Percentiles rank a stretch among this genome's conserved stretches.
Evolutionary conservation across 2,329 filamentous ascomycete genomes (phyloP).

Genomic region (Alternaria solani): DNA sequence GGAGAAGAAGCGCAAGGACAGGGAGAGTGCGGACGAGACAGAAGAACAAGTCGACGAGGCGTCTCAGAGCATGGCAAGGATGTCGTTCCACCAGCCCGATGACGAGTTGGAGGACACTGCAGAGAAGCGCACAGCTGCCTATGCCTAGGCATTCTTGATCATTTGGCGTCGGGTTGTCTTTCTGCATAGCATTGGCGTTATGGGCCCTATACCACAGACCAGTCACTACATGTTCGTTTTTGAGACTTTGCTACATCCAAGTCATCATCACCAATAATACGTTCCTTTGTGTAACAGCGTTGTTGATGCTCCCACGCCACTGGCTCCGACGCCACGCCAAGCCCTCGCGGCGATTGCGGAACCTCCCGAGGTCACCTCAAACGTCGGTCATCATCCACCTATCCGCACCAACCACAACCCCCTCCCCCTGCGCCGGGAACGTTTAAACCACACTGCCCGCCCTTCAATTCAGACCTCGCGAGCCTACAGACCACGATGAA

Average conservation of each 20-base stretch:
- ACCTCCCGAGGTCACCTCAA: constrained; percentile 3
- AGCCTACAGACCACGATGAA: constrained; percentile 32
- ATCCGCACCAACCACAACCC: constrained; percentile 8
- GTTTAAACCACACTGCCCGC: constrained; percentile 1
- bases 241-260: background rate
- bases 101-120: constrained; percentile 32
- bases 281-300: background rate
- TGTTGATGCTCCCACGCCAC: constrained; percentile 5
- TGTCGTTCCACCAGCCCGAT: constrained; percentile 28
- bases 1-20: constrained; percentile 41
- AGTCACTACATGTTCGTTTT: background rate
- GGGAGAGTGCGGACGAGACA: constrained; percentile 34
- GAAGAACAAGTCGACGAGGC: constrained; percentile 27
- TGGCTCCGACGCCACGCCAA: constrained; percentile 24
- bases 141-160: constrained; percentile 19
- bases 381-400: constrained; percentile 14
- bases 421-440: constrained; percentile 8
- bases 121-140: constrained; percentile 20
- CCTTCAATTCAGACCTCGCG: background rate
- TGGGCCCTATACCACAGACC: constrained; percentile 1
- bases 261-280: background rate
- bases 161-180: background rate
- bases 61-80: constrained; percentile 24
- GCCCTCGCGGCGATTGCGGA: constrained; percentile 13
- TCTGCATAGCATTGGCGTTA: constrained; percentile 35